A percentile compares a stretch with the other conserved stretches of the same genome.
These are phyloP conservation scores for Citrus unshiu DNA, from an alignment of 345 rosid genomes.

Conservation along the genomic window DNA sequence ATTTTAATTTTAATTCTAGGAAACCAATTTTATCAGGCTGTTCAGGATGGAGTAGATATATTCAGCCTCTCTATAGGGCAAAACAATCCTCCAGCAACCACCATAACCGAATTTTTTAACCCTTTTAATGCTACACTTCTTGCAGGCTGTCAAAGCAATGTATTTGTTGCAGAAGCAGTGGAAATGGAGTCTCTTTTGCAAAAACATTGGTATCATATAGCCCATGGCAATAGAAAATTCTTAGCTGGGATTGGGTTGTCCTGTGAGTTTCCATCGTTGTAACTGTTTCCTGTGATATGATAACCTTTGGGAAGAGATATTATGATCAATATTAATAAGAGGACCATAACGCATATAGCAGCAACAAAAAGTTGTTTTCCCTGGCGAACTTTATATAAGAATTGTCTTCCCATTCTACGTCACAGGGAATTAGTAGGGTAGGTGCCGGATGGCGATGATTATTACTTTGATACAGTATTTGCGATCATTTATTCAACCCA, in stretches of 20 bases:
- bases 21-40: slow-evolving; percentile 64
- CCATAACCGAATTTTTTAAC: slow-evolving; percentile 76
- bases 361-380: not conserved
- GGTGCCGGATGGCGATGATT: not conserved
- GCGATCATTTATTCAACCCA: not conserved
- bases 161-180: slow-evolving; percentile 98
- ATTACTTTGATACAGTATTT: not conserved
- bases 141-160: slow-evolving; percentile 90
- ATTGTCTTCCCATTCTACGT: not conserved
- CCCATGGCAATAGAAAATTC: slow-evolving; percentile 89
- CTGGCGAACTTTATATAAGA: not conserved
- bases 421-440: not conserved
- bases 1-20: slow-evolving; percentile 6
- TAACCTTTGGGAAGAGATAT: not conserved
- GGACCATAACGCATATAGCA: not conserved
- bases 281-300: not conserved
- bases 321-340: not conserved
- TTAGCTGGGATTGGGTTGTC: slow-evolving; percentile 83
- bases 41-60: slow-evolving; percentile 94
- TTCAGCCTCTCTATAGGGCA: slow-evolving; percentile 92
- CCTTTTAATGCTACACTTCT: slow-evolving; percentile 97
- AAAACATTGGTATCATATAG: slow-evolving; percentile 89
- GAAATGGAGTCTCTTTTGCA: slow-evolving; percentile 96
- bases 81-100: slow-evolving; percentile 86
- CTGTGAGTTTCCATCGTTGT: slow-evolving; percentile 45